A percentile compares a stretch with the other conserved stretches of the same genome.
Conservation (phyloP, 1,284 basidiomycete genomes). For the Rhodotorula sp. region DNA sequence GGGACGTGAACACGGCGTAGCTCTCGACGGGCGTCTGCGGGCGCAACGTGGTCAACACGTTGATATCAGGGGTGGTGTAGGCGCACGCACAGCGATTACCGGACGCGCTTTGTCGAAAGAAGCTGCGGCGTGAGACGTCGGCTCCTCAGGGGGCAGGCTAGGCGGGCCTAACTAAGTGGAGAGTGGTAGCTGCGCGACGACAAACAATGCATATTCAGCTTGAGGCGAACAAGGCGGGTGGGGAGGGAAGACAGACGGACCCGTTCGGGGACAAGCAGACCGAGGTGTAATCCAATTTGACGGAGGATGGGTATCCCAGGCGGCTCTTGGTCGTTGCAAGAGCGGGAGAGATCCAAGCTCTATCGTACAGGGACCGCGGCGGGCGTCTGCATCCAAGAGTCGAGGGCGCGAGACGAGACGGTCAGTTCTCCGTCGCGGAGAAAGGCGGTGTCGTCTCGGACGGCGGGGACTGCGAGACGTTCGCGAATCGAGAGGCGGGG, state of each 20-base stretch:
- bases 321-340: not conserved
- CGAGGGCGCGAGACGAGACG: not conserved
- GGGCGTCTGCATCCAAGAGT: constrained; percentile 2
- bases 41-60: no score
- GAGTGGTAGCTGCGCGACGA: not conserved
- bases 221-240: no score
- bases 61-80: not conserved
- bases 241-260: no score
- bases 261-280: no score
- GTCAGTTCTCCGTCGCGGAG: not conserved
- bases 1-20: no score
- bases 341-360: not conserved
- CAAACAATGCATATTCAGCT: no score
- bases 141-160: not conserved
- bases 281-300: not conserved
- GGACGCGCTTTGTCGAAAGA: constrained; percentile 9
- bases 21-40: no score
- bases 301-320: not conserved
- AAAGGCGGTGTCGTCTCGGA: not conserved
- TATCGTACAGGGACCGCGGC: not conserved
- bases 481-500: not conserved
- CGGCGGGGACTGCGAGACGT: no score
- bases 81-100: constrained; percentile 7
- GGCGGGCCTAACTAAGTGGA: not conserved
- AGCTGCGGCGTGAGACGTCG: not conserved